Evolutionary conservation across 2,329 filamentous ascomycete genomes (phyloP).

Genomic region (Aspergillus sp.): DNA sequence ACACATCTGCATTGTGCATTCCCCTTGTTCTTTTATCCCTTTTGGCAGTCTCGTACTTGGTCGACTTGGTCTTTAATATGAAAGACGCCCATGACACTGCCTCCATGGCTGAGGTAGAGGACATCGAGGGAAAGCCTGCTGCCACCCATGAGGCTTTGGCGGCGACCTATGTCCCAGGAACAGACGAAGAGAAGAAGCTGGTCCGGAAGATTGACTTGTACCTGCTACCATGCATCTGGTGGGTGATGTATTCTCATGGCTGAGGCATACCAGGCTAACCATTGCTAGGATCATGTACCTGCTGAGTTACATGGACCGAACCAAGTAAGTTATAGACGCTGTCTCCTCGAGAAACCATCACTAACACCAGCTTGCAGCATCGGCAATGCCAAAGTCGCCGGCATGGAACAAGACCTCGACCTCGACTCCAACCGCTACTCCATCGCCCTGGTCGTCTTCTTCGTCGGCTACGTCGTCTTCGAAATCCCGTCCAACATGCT

Average conservation of each 20-base stretch:
- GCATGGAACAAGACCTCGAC: neutral
- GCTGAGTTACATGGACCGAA: slow-evolving; percentile 1
- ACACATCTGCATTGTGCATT: too few species aligned
- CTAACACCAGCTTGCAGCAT: slow-evolving; percentile 1
- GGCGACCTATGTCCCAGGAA: neutral
- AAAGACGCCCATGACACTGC: neutral
- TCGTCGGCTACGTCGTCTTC: slow-evolving; percentile 1
- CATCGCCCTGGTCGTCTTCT: slow-evolving; percentile 1
- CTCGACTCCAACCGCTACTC: neutral
- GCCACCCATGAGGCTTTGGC: neutral
- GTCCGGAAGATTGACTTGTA: slow-evolving; percentile 4
- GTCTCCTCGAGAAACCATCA: neutral
- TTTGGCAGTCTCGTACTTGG: too few species aligned
- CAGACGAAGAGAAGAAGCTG: neutral
- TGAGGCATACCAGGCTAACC: neutral
- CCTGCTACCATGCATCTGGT: neutral
- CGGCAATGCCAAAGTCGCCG: slow-evolving; percentile 1
- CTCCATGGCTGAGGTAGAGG: neutral
- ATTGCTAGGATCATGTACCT: neutral
- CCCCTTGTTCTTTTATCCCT: too few species aligned
- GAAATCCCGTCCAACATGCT: slow-evolving; percentile 3
- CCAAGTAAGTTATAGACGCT: neutral
- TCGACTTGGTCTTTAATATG: neutral
- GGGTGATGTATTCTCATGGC: neutral
- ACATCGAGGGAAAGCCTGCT: neutral